phyloP scores from a whole-genome alignment of 225 moss, liverwort and hornwort genomes.

The Marchantia polymorpha region DNA sequence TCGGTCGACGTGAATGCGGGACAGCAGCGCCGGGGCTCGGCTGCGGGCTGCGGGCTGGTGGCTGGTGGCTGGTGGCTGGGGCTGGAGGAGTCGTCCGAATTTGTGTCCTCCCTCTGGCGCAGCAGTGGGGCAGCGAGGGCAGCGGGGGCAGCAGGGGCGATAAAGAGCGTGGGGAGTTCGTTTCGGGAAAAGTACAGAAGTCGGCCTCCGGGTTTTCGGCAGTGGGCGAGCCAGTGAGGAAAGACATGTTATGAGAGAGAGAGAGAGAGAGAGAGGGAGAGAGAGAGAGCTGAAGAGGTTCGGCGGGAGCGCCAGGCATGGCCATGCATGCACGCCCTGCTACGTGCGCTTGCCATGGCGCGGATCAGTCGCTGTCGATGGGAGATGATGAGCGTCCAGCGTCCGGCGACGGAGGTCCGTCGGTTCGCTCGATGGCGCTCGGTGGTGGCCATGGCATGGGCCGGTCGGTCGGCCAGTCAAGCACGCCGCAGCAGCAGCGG shows the following conservation, averaged over 20 bases:
- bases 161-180: neutral
- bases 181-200: neutral
- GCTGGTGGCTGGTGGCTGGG: neutral
- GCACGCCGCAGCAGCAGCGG: neutral
- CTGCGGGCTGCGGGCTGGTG: neutral
- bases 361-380: neutral
- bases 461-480: too few species aligned
- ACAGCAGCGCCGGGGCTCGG: neutral
- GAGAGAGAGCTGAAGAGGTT: neutral
- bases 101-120: neutral
- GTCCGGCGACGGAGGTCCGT: neutral
- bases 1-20: neutral
- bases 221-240: too few species aligned
- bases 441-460: too few species aligned
- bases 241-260: too few species aligned
- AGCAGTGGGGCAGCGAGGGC: neutral
- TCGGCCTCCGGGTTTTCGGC: neutral
- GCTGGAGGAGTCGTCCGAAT: neutral
- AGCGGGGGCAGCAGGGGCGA: neutral
- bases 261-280: neutral
- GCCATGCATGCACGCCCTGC: constrained; percentile 27
- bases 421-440: too few species aligned
- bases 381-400: neutral
- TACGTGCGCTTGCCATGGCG: constrained; percentile 22
- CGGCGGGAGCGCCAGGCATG: constrained; percentile 22